Conservation (phyloP, 306 rosid species). For the Quercus mongolica region DNA sequence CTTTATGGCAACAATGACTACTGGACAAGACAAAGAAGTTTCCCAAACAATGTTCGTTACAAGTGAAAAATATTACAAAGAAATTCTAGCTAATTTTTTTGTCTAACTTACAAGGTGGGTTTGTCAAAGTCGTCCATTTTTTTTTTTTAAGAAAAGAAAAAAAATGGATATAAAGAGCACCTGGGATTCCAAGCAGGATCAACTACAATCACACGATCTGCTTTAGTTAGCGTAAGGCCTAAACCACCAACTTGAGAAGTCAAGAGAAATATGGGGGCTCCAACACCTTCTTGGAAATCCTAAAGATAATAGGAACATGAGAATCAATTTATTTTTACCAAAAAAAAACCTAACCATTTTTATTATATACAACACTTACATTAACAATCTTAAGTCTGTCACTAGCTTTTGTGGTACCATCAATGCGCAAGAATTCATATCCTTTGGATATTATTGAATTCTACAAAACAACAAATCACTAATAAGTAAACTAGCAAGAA, state of each 20-base stretch:
- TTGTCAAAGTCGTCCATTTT: not conserved
- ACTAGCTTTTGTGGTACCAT: constrained; percentile 83
- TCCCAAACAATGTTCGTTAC: not conserved
- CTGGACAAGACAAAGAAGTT: not conserved
- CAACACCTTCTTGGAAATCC: constrained; percentile 87
- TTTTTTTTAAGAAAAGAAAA: not conserved
- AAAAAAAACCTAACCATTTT: not conserved
- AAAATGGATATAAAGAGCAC: constrained; percentile 26
- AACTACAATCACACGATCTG: constrained; percentile 96
- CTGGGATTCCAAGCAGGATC: constrained; percentile 99
- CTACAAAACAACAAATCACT: constrained; percentile 34
- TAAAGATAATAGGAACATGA: constrained; percentile 21
- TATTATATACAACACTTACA: constrained; percentile 47
- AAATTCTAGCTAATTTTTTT: not conserved
- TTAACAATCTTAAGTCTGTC: constrained; percentile 72
- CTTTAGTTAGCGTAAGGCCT: constrained; percentile 92
- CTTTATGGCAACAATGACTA: not conserved
- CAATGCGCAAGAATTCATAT: constrained; percentile 70
- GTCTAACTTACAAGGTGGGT: not conserved
- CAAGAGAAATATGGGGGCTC: constrained; percentile 82
- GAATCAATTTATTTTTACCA: not conserved
- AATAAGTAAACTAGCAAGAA: not conserved
- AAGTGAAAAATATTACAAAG: not conserved
- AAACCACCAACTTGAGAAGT: constrained; percentile 99
- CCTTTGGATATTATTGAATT: constrained; percentile 55